A percentile compares a stretch with the other conserved stretches of the same genome.
Conservation (phyloP, 2,329 filamentous ascomycete species). For the Magnaporthiopsis incrustans region DNA sequence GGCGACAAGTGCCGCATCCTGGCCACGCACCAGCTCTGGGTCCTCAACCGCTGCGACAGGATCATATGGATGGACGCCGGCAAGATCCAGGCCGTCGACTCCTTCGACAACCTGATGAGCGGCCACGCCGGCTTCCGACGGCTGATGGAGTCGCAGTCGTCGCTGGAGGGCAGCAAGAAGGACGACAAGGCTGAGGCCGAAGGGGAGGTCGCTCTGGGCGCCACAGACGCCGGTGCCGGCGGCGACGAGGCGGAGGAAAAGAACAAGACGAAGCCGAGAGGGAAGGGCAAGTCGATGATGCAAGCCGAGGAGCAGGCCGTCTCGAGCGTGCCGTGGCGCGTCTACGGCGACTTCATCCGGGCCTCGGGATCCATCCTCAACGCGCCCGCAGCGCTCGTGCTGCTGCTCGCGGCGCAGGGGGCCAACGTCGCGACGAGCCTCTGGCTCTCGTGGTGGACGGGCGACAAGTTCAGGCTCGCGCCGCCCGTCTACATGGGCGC, state of each 20-base stretch:
- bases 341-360: slow-evolving; percentile 69
- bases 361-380: slow-evolving; percentile 67
- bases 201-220: slow-evolving; percentile 24
- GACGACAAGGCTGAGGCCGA: slow-evolving; percentile 38
- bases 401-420: slow-evolving; percentile 67
- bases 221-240: slow-evolving; percentile 23
- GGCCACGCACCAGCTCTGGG: slow-evolving; percentile 92
- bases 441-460: slow-evolving; percentile 94
- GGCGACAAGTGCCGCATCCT: slow-evolving; percentile 85
- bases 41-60: slow-evolving; percentile 80
- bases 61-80: slow-evolving; percentile 92
- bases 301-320: slow-evolving; percentile 63
- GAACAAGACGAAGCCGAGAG: slow-evolving; percentile 24
- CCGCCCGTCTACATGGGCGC: slow-evolving; percentile 65
- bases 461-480: slow-evolving; percentile 60
- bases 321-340: slow-evolving; percentile 68
- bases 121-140: slow-evolving; percentile 70
- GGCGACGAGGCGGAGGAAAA: slow-evolving; percentile 31
- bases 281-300: slow-evolving; percentile 58
- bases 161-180: slow-evolving; percentile 51
- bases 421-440: slow-evolving; percentile 81
- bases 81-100: slow-evolving; percentile 75
- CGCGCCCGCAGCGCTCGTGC: slow-evolving; percentile 51
- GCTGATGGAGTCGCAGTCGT: slow-evolving; percentile 80
- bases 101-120: slow-evolving; percentile 79